Evolutionary conservation across 129 eudicot genomes (phyloP), one percentile per base, ranked within the genome.

Genomic region (Flaveria trinervia): DNA sequence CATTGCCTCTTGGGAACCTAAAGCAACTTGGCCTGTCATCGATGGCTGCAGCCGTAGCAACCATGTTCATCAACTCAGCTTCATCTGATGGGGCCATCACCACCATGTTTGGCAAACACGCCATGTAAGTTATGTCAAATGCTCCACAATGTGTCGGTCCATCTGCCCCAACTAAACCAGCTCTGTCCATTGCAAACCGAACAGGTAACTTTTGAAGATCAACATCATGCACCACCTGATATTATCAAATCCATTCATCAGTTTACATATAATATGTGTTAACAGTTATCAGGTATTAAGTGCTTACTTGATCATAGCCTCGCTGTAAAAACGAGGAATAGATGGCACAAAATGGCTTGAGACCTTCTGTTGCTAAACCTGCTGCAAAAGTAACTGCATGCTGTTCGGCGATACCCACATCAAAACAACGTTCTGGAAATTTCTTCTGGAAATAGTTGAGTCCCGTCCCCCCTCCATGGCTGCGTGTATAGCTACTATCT

Each of bases 391-490:
- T 92, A 22, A 92, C 97, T 8, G 96, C 97, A 57, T 92, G 97
- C 75, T 92, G 97, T 77, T 92, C 97, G 0, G 96, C 97, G 52
- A 92, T 89, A 33, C 97, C 97, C 8, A 92, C 97, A 68, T 92
- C 97, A 76, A 92, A 92, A 78, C 97, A 92, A 1, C 96, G 91
- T 20, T 86, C 85, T 0, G 97, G 97, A 70, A 92, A 92, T 49
- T 55, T 74, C 59, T 88, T 86, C 61, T 92, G 96, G 85, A 92
- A 92, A 39, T 82, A 85, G 30, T 92, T 92, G 0, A 92, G 89
- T n/a, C 97, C 97, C 9, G 97, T 89, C 64, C 97, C 97, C 0
- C 97, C 97, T 62, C 97, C 97, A 92, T 92, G 48, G 97, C 97
- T 20, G 97, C 97, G 68, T 92, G 97, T 41, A 92, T 88, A 8